These are phyloP conservation scores for Trichomonas tenax DNA, from an alignment of 208 protist species.

Conservation along the genomic window DNA sequence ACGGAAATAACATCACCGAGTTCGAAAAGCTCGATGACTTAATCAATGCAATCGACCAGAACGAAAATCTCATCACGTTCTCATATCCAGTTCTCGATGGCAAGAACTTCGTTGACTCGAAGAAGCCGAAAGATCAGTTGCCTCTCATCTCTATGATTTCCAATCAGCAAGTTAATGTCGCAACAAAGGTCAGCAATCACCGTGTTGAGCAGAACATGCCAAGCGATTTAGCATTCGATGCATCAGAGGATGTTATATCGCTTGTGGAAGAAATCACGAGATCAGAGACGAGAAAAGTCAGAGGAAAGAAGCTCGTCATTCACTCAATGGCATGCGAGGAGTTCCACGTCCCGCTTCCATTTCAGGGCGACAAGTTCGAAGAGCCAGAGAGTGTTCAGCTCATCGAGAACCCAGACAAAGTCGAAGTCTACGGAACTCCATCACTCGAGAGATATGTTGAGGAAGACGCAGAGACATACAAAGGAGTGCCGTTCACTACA, in stretches of 20 bases:
- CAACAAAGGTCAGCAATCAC: neutral
- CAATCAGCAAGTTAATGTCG: neutral
- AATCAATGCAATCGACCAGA: neutral
- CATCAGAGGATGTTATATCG: neutral
- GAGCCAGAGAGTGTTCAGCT: neutral
- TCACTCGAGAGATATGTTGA: neutral
- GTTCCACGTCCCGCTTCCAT: neutral
- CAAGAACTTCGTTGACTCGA: neutral
- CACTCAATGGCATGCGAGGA: neutral
- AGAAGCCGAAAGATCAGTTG: neutral
- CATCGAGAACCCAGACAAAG: neutral
- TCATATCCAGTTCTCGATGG: neutral
- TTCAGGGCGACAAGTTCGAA: neutral
- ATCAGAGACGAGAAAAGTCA: neutral
- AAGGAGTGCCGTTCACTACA: neutral
- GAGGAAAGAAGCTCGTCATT: neutral
- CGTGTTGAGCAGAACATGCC: neutral
- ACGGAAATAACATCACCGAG: neutral
- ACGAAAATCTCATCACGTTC: neutral
- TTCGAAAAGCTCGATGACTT: neutral
- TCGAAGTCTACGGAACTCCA: neutral
- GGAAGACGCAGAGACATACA: neutral
- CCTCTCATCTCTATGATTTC: neutral
- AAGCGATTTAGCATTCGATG: neutral
- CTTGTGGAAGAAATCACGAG: neutral